A percentile compares a stretch with the other conserved stretches of the same genome.
Conservation (phyloP, 352 stramenopile genomes). For the Pythium aquatile region DNA sequence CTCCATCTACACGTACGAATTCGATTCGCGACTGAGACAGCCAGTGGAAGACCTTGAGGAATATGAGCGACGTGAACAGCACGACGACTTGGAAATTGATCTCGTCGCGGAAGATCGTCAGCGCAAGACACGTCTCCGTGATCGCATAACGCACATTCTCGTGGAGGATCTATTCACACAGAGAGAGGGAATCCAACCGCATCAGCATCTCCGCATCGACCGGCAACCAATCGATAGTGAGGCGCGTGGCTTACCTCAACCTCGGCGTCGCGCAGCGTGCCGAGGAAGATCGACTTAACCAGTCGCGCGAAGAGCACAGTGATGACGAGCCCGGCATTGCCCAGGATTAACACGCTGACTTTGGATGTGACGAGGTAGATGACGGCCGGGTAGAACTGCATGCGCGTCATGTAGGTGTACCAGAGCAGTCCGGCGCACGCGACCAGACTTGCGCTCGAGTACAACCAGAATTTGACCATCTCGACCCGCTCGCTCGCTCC, state of each 20-base stretch:
- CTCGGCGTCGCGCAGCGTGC: conserved; percentile 75
- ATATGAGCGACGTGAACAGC: conserved; percentile 95
- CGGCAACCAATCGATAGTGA: not conserved
- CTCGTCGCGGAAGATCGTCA: conserved; percentile 98
- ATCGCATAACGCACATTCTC: conserved; percentile 98
- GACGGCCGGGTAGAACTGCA: conserved; percentile 97
- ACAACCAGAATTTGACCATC: conserved; percentile 87
- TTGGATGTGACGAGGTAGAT: conserved; percentile 98
- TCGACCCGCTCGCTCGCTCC: conserved; percentile 1
- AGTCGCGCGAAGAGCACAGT: conserved; percentile 80
- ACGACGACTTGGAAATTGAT: conserved; percentile 94
- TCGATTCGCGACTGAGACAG: conserved; percentile 88
- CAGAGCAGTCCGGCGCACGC: conserved; percentile 81
- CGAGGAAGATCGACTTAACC: conserved; percentile 88
- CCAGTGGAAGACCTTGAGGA: conserved; percentile 95
- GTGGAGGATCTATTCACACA: conserved; percentile 74
- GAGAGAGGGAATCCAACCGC: not conserved
- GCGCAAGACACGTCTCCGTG: conserved; percentile 98
- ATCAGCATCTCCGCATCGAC: not conserved
- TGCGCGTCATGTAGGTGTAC: conserved; percentile 93
- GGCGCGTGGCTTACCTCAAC: conserved; percentile 52
- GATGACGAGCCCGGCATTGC: conserved; percentile 92
- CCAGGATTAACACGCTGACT: conserved; percentile 93
- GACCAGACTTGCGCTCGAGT: conserved; percentile 82
- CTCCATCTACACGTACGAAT: conserved; percentile 49